Evolutionary conservation across 106 monocot species (phyloP).

Genomic region (Dendrobium catenatum): DNA sequence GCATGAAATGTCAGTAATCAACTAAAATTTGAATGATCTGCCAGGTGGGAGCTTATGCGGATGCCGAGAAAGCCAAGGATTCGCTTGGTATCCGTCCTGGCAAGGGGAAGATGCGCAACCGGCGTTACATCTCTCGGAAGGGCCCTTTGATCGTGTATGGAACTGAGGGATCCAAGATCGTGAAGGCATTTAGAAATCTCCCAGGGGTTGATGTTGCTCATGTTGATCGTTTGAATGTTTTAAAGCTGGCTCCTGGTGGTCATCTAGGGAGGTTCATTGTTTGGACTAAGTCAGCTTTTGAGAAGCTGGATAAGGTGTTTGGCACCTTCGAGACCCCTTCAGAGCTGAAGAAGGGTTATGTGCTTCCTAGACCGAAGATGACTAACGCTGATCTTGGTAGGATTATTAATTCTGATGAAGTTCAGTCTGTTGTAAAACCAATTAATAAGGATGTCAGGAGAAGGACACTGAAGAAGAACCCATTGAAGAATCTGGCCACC

Average conservation of each 20-base stretch:
- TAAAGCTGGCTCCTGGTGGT: constrained; percentile 75
- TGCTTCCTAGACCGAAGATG: constrained; percentile 82
- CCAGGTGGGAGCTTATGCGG: constrained; percentile 55
- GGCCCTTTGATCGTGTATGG: constrained; percentile 76
- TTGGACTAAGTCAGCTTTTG: constrained; percentile 85
- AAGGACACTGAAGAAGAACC: constrained; percentile 59
- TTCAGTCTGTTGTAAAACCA: constrained; percentile 64
- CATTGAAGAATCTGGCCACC: constrained; percentile 43
- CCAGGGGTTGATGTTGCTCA: constrained; percentile 77
- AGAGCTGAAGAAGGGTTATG: constrained; percentile 67
- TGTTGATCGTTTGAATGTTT: constrained; percentile 71
- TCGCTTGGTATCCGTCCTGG: constrained; percentile 56
- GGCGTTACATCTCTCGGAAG: constrained; percentile 53
- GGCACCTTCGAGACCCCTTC: constrained; percentile 67
- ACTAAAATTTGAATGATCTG: no score
- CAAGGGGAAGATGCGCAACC: constrained; percentile 80
- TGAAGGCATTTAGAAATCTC: constrained; percentile 80
- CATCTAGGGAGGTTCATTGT: constrained; percentile 68
- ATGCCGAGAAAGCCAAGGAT: constrained; percentile 82
- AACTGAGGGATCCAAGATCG: constrained; percentile 70
- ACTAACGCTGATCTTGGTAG: constrained; percentile 50
- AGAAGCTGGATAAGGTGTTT: constrained; percentile 68
- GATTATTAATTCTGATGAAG: constrained; percentile 78
- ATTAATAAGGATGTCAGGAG: constrained; percentile 54
- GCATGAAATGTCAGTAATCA: no score